Evolutionary conservation across 495 filamentous ascomycete species (phyloP).

Genomic region (Hypoxylon cercidicola): DNA sequence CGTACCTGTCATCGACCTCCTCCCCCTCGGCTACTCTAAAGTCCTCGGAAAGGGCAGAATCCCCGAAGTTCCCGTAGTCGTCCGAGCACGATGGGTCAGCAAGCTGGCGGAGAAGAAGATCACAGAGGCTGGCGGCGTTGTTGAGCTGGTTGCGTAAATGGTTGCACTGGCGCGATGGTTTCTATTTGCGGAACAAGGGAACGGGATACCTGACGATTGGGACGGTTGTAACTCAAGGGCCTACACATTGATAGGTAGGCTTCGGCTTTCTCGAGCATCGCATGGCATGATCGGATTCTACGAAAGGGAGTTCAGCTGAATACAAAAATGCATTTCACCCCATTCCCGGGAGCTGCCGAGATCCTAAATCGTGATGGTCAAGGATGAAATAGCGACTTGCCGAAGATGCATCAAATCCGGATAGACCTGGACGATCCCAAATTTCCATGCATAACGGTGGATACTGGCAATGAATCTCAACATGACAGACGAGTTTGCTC

Average conservation of each 20-base stretch:
- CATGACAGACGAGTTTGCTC: no score
- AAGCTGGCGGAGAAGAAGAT: conserved; percentile 93
- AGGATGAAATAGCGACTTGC: conserved; percentile 3
- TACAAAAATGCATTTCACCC: conserved; percentile 44
- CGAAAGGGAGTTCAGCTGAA: conserved; percentile 47
- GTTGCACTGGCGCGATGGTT: conserved; percentile 29
- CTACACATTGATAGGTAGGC: conserved; percentile 40
- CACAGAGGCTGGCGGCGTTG: conserved; percentile 89
- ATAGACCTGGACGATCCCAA: neutral
- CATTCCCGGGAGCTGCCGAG: neutral
- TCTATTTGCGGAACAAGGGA: conserved; percentile 44
- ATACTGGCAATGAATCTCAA: no score
- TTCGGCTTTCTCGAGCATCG: conserved; percentile 45
- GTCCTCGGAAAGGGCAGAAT: conserved; percentile 92
- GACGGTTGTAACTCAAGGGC: conserved; percentile 45
- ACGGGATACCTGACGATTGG: conserved; percentile 44
- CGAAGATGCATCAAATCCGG: neutral
- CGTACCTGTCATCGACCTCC: conserved; percentile 91
- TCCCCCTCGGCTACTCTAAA: conserved; percentile 91
- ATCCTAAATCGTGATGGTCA: conserved; percentile 25
- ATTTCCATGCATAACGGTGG: neutral
- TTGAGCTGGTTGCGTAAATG: conserved; percentile 87
- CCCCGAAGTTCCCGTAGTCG: conserved; percentile 84
- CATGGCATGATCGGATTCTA: conserved; percentile 47
- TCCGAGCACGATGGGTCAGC: conserved; percentile 88